Conservation (phyloP, 176 grass and related monocot species). For the Metroxylon sagu region DNA sequence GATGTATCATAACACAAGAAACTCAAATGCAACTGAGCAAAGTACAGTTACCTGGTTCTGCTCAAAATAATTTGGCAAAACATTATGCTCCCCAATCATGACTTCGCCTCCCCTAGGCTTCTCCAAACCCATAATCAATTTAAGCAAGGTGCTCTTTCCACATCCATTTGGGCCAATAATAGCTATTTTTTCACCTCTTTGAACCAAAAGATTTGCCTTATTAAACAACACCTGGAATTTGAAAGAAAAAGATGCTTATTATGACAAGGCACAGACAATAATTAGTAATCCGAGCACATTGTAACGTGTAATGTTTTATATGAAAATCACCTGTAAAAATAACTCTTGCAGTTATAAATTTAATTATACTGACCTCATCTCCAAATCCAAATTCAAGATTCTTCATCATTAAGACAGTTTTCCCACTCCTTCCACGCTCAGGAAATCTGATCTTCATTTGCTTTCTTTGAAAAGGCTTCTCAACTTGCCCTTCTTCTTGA, state of each 20-base stretch:
- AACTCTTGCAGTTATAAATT: not conserved
- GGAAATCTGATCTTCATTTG: constrained; percentile 96
- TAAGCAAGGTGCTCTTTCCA: constrained; percentile 83
- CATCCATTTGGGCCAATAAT: constrained; percentile 98
- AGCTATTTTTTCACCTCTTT: constrained; percentile 92
- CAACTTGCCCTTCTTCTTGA: constrained; percentile 85
- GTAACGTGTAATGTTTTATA: no score
- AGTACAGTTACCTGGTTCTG: constrained; percentile 74
- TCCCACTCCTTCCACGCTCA: constrained; percentile 76
- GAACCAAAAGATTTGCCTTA: constrained; percentile 77
- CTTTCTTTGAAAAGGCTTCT: constrained; percentile 95
- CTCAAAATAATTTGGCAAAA: constrained; percentile 96
- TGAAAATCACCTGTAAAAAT: not conserved
- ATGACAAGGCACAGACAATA: not conserved
- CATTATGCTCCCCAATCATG: constrained; percentile 85
- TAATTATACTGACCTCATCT: constrained; percentile 47
- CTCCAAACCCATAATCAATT: constrained; percentile 76
- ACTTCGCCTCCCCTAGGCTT: constrained; percentile 75
- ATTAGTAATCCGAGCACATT: no score
- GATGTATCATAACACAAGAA: not conserved
- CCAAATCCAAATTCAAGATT: constrained; percentile 76
- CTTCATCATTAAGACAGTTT: constrained; percentile 55
- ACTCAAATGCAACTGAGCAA: not conserved
- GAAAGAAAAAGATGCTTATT: constrained; percentile 4
- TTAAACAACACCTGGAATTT: constrained; percentile 66